Evolutionary conservation across 768 basidiomycete genomes (phyloP).

Genomic region (Mycena olivaceomarginata): DNA sequence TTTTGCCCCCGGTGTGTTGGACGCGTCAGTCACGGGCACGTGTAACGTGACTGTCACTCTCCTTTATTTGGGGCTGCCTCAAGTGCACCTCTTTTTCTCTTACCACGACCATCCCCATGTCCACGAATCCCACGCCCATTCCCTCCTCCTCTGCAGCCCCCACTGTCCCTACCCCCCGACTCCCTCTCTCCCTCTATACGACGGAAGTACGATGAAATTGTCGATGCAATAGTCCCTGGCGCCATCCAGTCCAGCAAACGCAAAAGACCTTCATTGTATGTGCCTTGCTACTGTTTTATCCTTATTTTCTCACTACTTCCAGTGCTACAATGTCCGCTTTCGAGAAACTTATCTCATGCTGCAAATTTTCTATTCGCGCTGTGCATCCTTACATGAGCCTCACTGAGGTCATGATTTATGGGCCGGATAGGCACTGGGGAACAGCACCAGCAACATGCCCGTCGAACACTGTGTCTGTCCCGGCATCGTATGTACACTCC

Average conservation of each 20-base stretch:
- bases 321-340: neutral
- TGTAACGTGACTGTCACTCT: neutral
- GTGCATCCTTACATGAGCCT: conserved; percentile 4
- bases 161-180: neutral
- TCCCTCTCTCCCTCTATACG: neutral
- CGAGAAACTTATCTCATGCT: neutral
- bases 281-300: too few relatives aligned
- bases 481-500: neutral
- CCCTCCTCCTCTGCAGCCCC: conserved; percentile 1
- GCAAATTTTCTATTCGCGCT: neutral
- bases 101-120: conserved; percentile 5
- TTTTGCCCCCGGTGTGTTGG: too few relatives aligned
- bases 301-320: neutral
- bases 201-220: conserved; percentile 5
- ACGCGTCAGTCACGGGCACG: neutral
- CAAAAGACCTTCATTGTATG: neutral
- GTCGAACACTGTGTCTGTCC: neutral
- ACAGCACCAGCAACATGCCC: neutral
- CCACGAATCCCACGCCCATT: neutral
- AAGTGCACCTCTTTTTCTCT: neutral
- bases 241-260: neutral
- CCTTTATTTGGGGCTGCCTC: neutral
- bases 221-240: neutral
- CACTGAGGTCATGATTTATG: neutral
- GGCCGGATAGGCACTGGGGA: neutral